Evolutionary conservation across 306 rosid species (phyloP), one percentile per base, ranked within the genome.

Genomic region (Malus asiatica): DNA sequence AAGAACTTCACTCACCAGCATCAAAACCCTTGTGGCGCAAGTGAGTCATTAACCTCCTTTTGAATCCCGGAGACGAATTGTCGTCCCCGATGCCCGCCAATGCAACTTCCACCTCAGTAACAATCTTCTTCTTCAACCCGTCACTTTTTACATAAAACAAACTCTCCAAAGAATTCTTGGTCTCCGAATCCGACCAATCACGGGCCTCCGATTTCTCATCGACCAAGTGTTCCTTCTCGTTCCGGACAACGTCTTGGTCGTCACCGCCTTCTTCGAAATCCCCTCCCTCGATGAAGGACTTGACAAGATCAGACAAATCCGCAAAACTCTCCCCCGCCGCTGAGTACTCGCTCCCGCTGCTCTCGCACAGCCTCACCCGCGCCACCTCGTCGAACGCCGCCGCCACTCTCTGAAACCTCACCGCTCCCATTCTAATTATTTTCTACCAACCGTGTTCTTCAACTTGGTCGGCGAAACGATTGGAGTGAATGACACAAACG

Each of bases 291-390:
- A 95, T 89, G 68, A 90, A 95, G 13, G 99, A 95, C 6, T 89
- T 79, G 12, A 92, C 97, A 5, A 95, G 91, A 78, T 87, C 88
- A 11, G 90, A 92, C 70, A 92, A 84, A 67, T 92, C 90, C 1
- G 82, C 35, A 2, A 77, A 65, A 20, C 90, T 89, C 79, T 86
- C 96, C 23, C 63, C 72, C 18, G 65, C 73, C 8, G 83, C 86
- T 44, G 93, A 92, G 81, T 90, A 90, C 81, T 95, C 98, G 78
- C 97, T 90, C 30, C 98, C 98, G 60, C 97, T 91, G 77, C 97
- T 90, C 83, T 89, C 91, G 71, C 93, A 87, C 38, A 62, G 79
- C 83, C 84, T 79, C 77, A 81, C 73, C 57, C 86, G 75, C 3
- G 91, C 82, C 68, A 76, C 83, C 14, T 84, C 89, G 7, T 87